phyloP scores from a whole-genome alignment of 257 asterid species.

The Misopates orontium region DNA sequence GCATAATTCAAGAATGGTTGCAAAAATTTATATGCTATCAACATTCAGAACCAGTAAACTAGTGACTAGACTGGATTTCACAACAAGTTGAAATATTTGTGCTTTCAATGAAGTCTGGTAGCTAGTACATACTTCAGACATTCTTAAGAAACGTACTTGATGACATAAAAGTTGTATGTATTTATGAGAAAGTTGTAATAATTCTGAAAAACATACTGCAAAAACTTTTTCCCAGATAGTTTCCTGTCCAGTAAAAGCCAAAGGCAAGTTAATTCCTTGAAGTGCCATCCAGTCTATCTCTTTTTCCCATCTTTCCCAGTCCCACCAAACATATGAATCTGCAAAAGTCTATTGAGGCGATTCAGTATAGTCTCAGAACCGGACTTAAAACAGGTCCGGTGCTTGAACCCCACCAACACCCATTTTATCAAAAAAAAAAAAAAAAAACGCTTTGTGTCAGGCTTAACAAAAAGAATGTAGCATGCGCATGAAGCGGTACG shows the following conservation, averaged over 20 bases:
- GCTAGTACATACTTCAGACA: too few relatives aligned
- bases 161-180: too few relatives aligned
- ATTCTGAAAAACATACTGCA: slow-evolving; percentile 52
- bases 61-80: background rate
- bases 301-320: slow-evolving; percentile 99
- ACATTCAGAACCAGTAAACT: too few relatives aligned
- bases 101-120: too few relatives aligned
- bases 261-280: slow-evolving; percentile 89
- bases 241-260: slow-evolving; percentile 96
- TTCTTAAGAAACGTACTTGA: background rate
- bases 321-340: slow-evolving; percentile 99
- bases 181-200: background rate
- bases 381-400: too few relatives aligned
- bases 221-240: slow-evolving; percentile 95
- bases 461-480: too few relatives aligned
- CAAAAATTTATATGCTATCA: too few relatives aligned
- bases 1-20: too few relatives aligned
- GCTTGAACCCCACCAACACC: too few relatives aligned
- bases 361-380: slow-evolving; percentile 25
- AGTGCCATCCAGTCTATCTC: slow-evolving; percentile 99
- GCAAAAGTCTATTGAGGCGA: slow-evolving; percentile 37
- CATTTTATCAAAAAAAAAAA: too few relatives aligned
- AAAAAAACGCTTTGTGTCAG: too few relatives aligned
- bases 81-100: slow-evolving; percentile 5
- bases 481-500: too few relatives aligned